phyloP scores from a whole-genome alignment of 495 filamentous ascomycete genomes.

The Letharia columbiana region DNA sequence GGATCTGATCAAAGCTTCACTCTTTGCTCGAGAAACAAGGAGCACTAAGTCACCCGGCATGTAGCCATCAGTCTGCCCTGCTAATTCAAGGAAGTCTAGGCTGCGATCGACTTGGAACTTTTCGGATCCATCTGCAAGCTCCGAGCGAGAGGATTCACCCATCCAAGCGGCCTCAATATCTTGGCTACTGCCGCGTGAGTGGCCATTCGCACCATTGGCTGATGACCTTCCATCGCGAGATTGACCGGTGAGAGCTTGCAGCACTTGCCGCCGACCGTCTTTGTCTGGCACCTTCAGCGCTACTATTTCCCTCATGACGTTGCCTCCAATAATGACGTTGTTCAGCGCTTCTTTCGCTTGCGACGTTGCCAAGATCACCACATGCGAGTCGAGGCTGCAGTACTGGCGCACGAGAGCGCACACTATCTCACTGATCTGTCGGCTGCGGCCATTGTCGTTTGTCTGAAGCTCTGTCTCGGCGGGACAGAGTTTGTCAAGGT shows the following conservation, averaged over 20 bases:
- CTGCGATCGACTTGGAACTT: conserved; percentile 60
- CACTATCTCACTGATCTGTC: conserved; percentile 84
- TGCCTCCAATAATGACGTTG: conserved; percentile 68
- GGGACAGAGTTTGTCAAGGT: conserved; percentile 85
- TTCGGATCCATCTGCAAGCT: conserved; percentile 40
- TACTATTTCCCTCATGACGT: conserved; percentile 76
- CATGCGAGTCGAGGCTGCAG: conserved; percentile 62
- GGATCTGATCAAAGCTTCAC: conserved; percentile 79
- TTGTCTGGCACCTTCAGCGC: conserved; percentile 83
- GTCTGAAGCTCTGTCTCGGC: conserved; percentile 88
- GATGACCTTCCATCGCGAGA: conserved; percentile 23
- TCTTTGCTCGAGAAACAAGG: conserved; percentile 77
- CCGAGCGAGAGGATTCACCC: conserved; percentile 49
- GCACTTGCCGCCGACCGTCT: conserved; percentile 70
- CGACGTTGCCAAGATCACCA: conserved; percentile 84
- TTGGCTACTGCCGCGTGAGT: conserved; percentile 35
- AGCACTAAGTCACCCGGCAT: conserved; percentile 91
- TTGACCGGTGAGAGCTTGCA: conserved; percentile 54
- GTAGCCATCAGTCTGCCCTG: conserved; percentile 89
- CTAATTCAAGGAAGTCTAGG: conserved; percentile 88
- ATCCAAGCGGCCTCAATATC: conserved; percentile 59
- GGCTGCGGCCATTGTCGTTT: conserved; percentile 83
- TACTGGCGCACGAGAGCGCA: conserved; percentile 76
- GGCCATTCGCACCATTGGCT: conserved; percentile 29
- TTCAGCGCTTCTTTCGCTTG: conserved; percentile 85